phyloP scores from a whole-genome alignment of 495 filamentous ascomycete species.

The Hypoxylon fuscum region DNA sequence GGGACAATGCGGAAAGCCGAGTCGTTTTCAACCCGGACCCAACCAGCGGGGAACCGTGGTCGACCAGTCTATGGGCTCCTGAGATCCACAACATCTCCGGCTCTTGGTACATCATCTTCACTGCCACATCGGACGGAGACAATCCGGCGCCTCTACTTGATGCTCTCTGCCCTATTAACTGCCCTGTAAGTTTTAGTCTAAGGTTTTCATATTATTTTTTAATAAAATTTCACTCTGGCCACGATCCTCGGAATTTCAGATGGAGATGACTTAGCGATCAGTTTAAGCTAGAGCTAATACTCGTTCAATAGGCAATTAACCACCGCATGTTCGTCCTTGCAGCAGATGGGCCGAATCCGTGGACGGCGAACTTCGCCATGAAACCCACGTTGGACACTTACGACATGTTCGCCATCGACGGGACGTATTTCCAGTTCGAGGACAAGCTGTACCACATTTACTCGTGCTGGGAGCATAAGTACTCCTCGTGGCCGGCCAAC shows the following conservation, averaged over 20 bases:
- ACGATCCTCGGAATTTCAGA: neutral
- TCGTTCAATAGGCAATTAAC: slow-evolving; percentile 53
- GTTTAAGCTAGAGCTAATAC: slow-evolving; percentile 32
- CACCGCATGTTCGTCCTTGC: slow-evolving; percentile 63
- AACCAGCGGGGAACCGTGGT: slow-evolving; percentile 50
- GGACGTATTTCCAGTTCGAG: slow-evolving; percentile 57
- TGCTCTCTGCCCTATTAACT: slow-evolving; percentile 47
- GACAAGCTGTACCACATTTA: slow-evolving; percentile 59
- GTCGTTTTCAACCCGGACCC: slow-evolving; percentile 50
- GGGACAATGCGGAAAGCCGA: slow-evolving; percentile 54
- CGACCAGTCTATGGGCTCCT: slow-evolving; percentile 59
- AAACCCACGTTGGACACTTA: slow-evolving; percentile 58
- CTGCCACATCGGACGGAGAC: slow-evolving; percentile 53
- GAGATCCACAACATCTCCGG: slow-evolving; percentile 57
- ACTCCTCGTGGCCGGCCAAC: slow-evolving; percentile 60
- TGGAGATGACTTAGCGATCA: neutral
- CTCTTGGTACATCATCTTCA: slow-evolving; percentile 63
- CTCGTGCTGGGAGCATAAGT: slow-evolving; percentile 58
- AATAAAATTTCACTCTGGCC: too few relatives aligned
- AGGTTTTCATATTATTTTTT: slow-evolving; percentile 18
- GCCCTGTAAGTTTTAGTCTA: slow-evolving; percentile 45
- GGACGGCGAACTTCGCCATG: slow-evolving; percentile 51
- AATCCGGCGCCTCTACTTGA: slow-evolving; percentile 41
- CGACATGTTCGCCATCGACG: slow-evolving; percentile 63
- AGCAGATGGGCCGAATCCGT: slow-evolving; percentile 51